Base-by-base conservation (phyloP, 768 basidiomycete genomes). In the Boletus sensibilis region DNA sequence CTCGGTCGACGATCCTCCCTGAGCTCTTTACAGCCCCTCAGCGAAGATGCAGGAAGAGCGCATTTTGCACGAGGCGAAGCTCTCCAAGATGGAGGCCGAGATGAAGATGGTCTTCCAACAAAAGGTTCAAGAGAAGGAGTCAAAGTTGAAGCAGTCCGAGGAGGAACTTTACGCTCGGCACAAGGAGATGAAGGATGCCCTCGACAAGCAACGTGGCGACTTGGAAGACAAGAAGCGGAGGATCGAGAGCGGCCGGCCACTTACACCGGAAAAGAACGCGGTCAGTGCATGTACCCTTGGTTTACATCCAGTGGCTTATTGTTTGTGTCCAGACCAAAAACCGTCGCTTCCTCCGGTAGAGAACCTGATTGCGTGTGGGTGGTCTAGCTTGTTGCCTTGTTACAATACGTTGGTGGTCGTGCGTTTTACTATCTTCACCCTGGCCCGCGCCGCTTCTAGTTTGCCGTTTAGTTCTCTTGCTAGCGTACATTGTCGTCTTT, bases 51-150 rank as follows among this genome's bases (percentile, higher is more conserved):
- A 95, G 61, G 97, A 99, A 71, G 97, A 99, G 71, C 91, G 97
- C 54, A 80, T 92, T 50, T 74, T 98, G 69, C 96, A 99, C 76
- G 96, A 99, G 76, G 90, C 92, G 64, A 98, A 98, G 74, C 85
- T 99, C 52, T 85, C 92, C 53, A 99, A 99, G 86, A 98, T 98
- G 89, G 97, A 99, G 78, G 91, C 94, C 53, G 97, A 98, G 82
- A 99, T 99, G 97, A 98, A 98, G 86, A 94, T 96, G 92, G 97
- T 99, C 66, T 99, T 99, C 94, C 94, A 95, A 72, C 97, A 98
- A 76, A 99, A 99, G 75, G 97, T 99, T 53, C 93, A 94, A 72
- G 97, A 99, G 74, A 98, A 99, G 81, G 97, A 99, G 73, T 85
- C 93, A 62, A 98, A 98, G 76, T 82, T 99, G 72, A 98, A 98